Evolutionary conservation across 371 early-diverging fungal genomes (phyloP), one percentile per base, ranked within the genome.

Genomic region (Lichtheimia hyalospora): DNA sequence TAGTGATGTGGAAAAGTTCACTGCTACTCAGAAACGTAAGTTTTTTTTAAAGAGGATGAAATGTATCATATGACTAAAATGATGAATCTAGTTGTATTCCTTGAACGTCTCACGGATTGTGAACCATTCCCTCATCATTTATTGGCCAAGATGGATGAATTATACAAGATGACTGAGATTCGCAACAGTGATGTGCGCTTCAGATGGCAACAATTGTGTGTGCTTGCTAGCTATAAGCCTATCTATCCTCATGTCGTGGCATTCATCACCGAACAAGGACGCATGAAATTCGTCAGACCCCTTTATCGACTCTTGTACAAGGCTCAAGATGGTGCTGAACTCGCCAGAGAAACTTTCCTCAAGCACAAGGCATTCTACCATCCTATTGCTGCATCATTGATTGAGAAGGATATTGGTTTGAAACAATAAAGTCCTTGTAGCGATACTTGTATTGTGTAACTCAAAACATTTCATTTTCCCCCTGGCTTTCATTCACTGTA

Each of bases 231-330:
- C 56, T 91, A 93, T 62, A 87, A 91, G 70, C 76, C 83, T 28
- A 87, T 94, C 50, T 90, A 88, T 61, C 87, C 88, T 14, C 71
- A 83, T 2, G 92, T 93, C 0, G 87, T 87, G 10, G 77, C 78
- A 18, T 95, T 98, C 69, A 75, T 96, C 7, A 86, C 85, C 3
- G 79, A 86, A 57, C 94, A 95, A 72, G 98, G 98, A 13, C 82
- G 98, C 50, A 97, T 97, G 98, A 98, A 98, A 77, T 96, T 84
- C 71, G 92, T 94, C 3, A 77, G 94, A 34, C 90, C 92, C 55
- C 79, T 95, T 23, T 94, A 91, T 68, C 83, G 91, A 48, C 69
- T 75, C 18, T 65, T 92, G 14, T 75, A 82, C 75, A 71, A 81
- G 54, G 84, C 84, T 52, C 76, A 78, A 55, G 84, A 85, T 63